These are phyloP conservation scores for Verticillium alfalfae DNA, from an alignment of 2,329 filamentous ascomycete genomes.

Conservation along the genomic window DNA sequence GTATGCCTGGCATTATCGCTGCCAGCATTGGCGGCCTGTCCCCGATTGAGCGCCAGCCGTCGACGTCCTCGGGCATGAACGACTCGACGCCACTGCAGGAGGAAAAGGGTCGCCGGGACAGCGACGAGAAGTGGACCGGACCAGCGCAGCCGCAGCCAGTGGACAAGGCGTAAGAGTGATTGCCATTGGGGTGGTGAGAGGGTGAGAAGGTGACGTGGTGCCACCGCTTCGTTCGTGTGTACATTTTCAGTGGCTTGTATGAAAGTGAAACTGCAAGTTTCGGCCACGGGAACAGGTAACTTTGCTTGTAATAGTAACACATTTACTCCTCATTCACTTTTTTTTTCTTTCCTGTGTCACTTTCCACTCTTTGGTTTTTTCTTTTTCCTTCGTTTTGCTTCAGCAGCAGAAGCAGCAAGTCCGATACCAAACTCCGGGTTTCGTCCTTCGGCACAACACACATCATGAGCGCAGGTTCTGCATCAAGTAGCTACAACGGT, in stretches of 20 bases:
- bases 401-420: not conserved
- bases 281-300: not conserved
- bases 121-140: not conserved
- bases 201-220: not conserved
- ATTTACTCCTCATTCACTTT: not conserved
- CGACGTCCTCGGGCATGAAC: not conserved
- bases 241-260: not conserved
- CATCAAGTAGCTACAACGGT: no score
- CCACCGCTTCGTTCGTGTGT: not conserved
- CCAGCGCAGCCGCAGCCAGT: not conserved
- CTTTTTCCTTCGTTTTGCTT: not conserved
- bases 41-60: constrained; percentile 5
- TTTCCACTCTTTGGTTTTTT: not conserved
- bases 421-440: not conserved
- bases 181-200: not conserved
- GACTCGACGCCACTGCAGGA: not conserved
- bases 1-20: constrained; percentile 14
- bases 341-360: not conserved
- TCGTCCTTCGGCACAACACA: not conserved
- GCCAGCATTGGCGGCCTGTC: constrained; percentile 13
- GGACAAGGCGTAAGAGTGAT: not conserved
- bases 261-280: not conserved
- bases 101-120: not conserved
- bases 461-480: not conserved
- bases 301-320: not conserved